Conservation (phyloP, 306 rosid species). For the Styphnolobium japonicum region DNA sequence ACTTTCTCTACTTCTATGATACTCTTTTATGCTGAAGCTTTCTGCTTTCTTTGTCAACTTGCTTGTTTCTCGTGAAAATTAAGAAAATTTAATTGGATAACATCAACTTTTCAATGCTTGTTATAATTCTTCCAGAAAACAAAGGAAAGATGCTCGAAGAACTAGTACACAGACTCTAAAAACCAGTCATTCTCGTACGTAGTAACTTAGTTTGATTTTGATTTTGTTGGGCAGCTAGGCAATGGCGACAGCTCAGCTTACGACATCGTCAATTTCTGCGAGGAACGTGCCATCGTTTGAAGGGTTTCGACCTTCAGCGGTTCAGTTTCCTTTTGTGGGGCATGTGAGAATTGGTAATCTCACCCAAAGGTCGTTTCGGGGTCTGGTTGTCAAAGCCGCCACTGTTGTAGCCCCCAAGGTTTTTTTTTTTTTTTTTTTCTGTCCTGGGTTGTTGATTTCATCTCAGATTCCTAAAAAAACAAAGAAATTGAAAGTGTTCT, state of each 20-base stretch:
- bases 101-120: not conserved
- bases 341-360: slow-evolving; percentile 31
- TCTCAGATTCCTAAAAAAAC: no score
- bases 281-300: slow-evolving; percentile 59
- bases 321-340: slow-evolving; percentile 34
- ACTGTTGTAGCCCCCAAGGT: slow-evolving; percentile 89
- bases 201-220: not conserved
- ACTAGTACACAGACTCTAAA: not conserved
- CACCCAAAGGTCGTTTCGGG: slow-evolving; percentile 46
- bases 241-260: slow-evolving; percentile 79
- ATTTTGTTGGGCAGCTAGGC: not conserved
- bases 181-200: not conserved
- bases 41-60: not conserved
- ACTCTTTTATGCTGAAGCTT: not conserved
- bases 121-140: no score
- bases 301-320: slow-evolving; percentile 53
- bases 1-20: not conserved
- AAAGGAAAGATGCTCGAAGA: not conserved
- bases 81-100: not conserved
- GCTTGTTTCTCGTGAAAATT: not conserved
- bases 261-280: slow-evolving; percentile 60
- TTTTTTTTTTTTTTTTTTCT: not conserved
- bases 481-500: not conserved
- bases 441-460: not conserved
- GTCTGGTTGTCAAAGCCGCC: slow-evolving; percentile 71